phyloP scores from a whole-genome alignment of 1,284 basidiomycete species.

The Naganishia sp. region DNA sequence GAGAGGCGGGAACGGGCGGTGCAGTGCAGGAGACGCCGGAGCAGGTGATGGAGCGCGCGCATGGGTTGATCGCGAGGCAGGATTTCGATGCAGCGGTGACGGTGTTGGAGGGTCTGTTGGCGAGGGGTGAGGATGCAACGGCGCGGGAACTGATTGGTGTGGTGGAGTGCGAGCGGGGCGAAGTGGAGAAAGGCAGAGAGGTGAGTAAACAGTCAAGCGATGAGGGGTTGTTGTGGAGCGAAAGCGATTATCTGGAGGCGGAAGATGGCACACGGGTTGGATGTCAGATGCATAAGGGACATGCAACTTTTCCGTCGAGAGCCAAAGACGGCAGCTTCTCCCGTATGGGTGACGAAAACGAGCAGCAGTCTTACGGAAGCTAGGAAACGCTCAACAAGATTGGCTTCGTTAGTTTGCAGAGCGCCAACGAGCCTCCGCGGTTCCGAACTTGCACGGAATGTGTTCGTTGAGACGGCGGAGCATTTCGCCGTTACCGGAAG shows the following conservation, averaged over 20 bases:
- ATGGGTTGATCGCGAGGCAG: constrained; percentile 26
- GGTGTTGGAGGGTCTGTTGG: constrained; percentile 64
- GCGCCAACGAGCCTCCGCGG: too few species aligned
- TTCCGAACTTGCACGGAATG: too few species aligned
- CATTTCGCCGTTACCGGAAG: too few species aligned
- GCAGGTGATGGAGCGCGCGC: constrained; percentile 50
- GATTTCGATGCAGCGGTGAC: constrained; percentile 24
- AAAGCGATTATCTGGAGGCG: background rate
- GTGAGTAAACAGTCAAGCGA: constrained; percentile 54
- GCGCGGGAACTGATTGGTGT: constrained; percentile 80
- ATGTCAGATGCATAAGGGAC: background rate
- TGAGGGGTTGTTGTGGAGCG: background rate
- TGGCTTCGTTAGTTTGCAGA: too few species aligned
- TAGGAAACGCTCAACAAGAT: too few species aligned
- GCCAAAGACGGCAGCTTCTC: background rate
- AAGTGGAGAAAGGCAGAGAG: constrained; percentile 70
- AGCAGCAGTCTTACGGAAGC: too few species aligned
- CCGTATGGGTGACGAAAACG: too few species aligned
- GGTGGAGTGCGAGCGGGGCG: constrained; percentile 72
- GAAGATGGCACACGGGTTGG: background rate
- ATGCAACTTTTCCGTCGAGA: too few species aligned
- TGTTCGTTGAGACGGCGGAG: too few species aligned
- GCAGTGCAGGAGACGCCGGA: constrained; percentile 9
- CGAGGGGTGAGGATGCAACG: constrained; percentile 66
- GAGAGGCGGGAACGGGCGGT: constrained; percentile 2